Percentiles rank a stretch among this genome's conserved stretches.
Conservation (phyloP, 73 alveolate genomes). For the Tetrahymena thermophila region DNA sequence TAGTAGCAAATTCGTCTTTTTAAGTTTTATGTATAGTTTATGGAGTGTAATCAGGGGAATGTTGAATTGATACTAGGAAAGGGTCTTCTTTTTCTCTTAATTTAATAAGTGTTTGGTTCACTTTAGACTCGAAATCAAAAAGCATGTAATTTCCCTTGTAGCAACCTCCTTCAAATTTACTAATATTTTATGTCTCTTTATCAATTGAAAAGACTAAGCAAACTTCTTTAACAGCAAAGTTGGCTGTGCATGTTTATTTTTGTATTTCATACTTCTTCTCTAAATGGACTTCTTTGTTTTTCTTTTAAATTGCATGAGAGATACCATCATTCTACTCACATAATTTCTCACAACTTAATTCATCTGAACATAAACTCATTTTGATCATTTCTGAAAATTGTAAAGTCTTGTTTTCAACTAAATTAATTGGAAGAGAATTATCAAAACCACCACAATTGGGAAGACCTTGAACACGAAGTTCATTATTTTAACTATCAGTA, state of each 20-base stretch:
- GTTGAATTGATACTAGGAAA: neutral
- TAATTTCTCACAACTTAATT: neutral
- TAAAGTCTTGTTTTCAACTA: neutral
- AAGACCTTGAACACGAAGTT: neutral
- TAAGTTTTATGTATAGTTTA: neutral
- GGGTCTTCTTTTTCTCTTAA: neutral
- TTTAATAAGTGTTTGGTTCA: neutral
- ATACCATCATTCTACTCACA: neutral
- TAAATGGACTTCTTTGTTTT: neutral
- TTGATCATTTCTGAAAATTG: neutral
- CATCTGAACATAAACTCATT: neutral
- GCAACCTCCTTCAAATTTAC: neutral
- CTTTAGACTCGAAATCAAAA: neutral
- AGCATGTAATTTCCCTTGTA: neutral
- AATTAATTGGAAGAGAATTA: neutral
- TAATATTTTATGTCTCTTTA: neutral
- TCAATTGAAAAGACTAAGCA: neutral
- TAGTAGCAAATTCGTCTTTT: neutral
- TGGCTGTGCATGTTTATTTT: neutral
- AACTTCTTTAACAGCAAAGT: neutral
- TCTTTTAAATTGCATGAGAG: neutral
- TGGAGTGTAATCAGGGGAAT: neutral
- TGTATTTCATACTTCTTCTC: neutral
- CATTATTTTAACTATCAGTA: neutral
- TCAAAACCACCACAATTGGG: neutral